Conservation (phyloP, 192 early-diverging fungal species). For the Linnemannia schmuckeri region DNA sequence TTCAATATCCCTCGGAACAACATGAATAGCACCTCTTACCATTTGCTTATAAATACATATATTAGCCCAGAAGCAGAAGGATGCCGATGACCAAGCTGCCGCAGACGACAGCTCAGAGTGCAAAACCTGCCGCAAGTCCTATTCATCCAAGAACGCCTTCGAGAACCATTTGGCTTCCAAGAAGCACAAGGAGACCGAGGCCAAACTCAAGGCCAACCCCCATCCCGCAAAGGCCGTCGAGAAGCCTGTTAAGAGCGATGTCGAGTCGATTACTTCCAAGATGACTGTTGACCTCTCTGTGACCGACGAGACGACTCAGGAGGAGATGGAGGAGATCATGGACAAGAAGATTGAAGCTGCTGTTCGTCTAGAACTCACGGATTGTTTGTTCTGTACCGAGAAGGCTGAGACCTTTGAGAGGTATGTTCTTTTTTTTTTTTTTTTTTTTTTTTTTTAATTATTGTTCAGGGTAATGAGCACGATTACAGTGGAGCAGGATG, state of each 20-base stretch:
- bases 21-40: neutral
- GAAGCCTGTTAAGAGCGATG: conserved; percentile 43
- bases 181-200: conserved; percentile 91
- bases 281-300: conserved; percentile 54
- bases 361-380: conserved; percentile 72
- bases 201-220: conserved; percentile 57
- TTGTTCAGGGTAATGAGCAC: neutral
- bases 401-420: conserved; percentile 71
- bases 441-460: no score
- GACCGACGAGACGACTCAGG: conserved; percentile 66
- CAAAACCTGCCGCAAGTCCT: conserved; percentile 73
- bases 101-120: conserved; percentile 61
- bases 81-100: conserved; percentile 38
- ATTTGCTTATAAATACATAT: neutral
- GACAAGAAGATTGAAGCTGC: conserved; percentile 86
- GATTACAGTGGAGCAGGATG: neutral
- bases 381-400: conserved; percentile 95
- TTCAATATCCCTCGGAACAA: neutral
- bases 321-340: conserved; percentile 77
- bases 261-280: conserved; percentile 49
- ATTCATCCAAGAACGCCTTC: conserved; percentile 86
- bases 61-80: conserved; percentile 44
- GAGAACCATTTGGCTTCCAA: conserved; percentile 93
- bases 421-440: neutral
- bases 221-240: conserved; percentile 14